phyloP scores from a whole-genome alignment of 306 rosid species.

The Cyclanthera cordifolia region DNA sequence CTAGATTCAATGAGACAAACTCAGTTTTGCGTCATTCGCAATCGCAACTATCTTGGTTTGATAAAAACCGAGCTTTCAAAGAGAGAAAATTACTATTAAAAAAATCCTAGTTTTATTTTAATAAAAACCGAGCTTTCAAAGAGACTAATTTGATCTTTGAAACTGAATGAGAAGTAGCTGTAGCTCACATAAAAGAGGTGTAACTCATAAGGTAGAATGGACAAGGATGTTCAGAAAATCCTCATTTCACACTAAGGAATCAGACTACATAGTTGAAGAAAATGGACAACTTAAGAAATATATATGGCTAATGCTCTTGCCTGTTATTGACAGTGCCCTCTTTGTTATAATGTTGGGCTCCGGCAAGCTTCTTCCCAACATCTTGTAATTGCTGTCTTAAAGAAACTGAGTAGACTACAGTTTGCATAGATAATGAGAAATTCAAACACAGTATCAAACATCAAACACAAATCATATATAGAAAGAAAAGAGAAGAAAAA shows the following conservation, averaged over 20 bases:
- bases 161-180: neutral
- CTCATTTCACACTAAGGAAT: neutral
- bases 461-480: slow-evolving; percentile 8
- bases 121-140: no score
- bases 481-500: neutral
- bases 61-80: no score
- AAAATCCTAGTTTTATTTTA: neutral
- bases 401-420: slow-evolving; percentile 92
- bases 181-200: neutral
- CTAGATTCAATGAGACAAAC: neutral
- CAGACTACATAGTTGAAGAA: neutral
- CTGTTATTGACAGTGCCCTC: slow-evolving; percentile 89
- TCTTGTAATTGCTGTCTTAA: slow-evolving; percentile 98
- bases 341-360: slow-evolving; percentile 89
- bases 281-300: neutral
- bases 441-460: slow-evolving; percentile 20
- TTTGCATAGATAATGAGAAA: slow-evolving; percentile 25
- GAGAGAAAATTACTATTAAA: neutral
- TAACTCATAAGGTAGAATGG: neutral
- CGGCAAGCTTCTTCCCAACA: slow-evolving; percentile 91
- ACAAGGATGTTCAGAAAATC: neutral
- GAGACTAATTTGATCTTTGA: neutral
- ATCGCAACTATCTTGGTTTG: no score
- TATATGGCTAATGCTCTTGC: slow-evolving; percentile 28
- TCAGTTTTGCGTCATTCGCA: neutral